Conservation (phyloP, 768 basidiomycete genomes). For the Lyophyllum shimeji region DNA sequence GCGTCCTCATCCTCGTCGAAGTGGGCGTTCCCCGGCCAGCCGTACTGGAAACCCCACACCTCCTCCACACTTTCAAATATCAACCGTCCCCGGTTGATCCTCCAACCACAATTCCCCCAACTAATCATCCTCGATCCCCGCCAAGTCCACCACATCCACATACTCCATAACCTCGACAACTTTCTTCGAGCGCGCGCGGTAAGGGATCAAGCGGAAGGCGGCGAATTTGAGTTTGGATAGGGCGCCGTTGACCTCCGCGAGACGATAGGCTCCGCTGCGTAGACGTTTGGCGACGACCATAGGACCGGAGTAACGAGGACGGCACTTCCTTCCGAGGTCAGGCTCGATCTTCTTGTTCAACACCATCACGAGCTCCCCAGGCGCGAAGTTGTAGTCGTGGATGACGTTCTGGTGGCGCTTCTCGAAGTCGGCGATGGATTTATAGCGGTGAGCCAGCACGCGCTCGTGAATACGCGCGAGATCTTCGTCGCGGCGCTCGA, state of each 20-base stretch:
- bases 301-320: background rate
- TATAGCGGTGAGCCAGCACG: too few relatives aligned
- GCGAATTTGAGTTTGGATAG: slow-evolving; percentile 5
- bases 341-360: slow-evolving; percentile 21
- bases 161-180: background rate
- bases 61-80: too few relatives aligned
- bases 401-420: slow-evolving; percentile 10
- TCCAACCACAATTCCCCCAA: background rate
- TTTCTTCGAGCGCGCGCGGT: background rate
- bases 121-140: background rate
- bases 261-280: too few relatives aligned
- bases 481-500: slow-evolving; percentile 10
- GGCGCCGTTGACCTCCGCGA: slow-evolving; percentile 8
- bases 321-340: background rate
- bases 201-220: slow-evolving; percentile 12
- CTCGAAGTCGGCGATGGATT: slow-evolving; percentile 16
- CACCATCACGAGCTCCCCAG: slow-evolving; percentile 26
- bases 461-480: background rate
- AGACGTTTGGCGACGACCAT: background rate
- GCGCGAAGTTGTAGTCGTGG: slow-evolving; percentile 23
- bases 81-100: background rate
- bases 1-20: too few relatives aligned
- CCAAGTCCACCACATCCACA: background rate
- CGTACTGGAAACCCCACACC: too few relatives aligned
- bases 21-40: too few relatives aligned